These are phyloP conservation scores for Xerocomus minutiporus DNA, from an alignment of 1,284 basidiomycete species.

Conservation along the genomic window DNA sequence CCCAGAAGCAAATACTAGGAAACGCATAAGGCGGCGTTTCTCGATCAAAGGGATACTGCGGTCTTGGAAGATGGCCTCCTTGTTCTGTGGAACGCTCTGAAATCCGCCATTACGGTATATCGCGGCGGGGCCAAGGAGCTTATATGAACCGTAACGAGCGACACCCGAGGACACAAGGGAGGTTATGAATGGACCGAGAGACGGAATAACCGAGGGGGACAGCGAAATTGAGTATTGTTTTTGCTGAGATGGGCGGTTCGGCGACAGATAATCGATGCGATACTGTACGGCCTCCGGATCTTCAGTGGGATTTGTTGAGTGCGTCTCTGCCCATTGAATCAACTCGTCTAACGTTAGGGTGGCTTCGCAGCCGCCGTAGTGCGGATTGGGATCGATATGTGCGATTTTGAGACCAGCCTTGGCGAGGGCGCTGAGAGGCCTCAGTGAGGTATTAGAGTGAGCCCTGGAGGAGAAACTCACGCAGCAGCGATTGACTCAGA, in stretches of 20 bases:
- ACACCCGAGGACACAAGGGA: constrained; percentile 83
- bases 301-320: constrained; percentile 22
- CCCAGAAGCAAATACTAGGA: constrained; percentile 75
- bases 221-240: constrained; percentile 86
- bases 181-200: constrained; percentile 76
- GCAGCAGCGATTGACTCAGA: constrained; percentile 85
- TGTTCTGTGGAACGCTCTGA: constrained; percentile 79
- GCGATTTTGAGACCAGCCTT: constrained; percentile 84
- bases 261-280: constrained; percentile 44
- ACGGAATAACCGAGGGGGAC: constrained; percentile 77
- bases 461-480: constrained; percentile 47
- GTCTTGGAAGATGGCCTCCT: constrained; percentile 92
- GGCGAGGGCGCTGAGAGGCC: constrained; percentile 67
- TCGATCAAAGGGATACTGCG: constrained; percentile 75
- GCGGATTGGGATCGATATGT: constrained; percentile 80
- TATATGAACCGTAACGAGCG: constrained; percentile 86
- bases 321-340: constrained; percentile 56
- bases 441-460: constrained; percentile 2
- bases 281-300: constrained; percentile 23
- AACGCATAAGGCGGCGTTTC: constrained; percentile 91
- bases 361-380: constrained; percentile 85
- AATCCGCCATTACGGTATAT: constrained; percentile 52
- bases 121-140: constrained; percentile 74
- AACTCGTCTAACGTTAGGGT: constrained; percentile 82
- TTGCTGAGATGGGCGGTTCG: constrained; percentile 46